Evolutionary conservation across 495 filamentous ascomycete species (phyloP), one percentile per base, ranked within the genome.

Genomic region (Aspergillus wentii): DNA sequence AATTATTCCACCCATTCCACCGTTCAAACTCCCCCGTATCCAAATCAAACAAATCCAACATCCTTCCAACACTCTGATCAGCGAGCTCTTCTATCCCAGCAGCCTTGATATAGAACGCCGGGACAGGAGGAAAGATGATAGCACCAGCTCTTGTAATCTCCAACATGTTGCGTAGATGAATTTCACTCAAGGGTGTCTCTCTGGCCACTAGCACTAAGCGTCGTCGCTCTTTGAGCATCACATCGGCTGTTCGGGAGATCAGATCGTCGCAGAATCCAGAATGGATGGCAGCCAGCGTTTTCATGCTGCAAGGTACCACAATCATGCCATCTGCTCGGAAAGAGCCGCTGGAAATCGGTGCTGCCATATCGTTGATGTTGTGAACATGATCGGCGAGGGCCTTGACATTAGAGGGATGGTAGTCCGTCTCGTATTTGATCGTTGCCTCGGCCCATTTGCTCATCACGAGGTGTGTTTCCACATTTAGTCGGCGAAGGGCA

Each of bases 131-230:
- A 21, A 66, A 71, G 13, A 73, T 62, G 8, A 70, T 40, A 0
- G 59, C 66, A 0, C 66, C 69, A 3, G 43, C 46, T 2, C 44
- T 48, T 13, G 61, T 56, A 6, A 70, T 52, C 4, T 46, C 43
- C 31, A 69, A 28, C 68, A 73, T 71, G 39, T 71, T 73, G 5
- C 56, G 52, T 21, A 71, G 40, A 44, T 73, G 68, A 38, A 71
- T 71, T 21, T 57, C 57, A 30, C 63, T 69, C 30, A 73, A 18
- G 2, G 69, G 68, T 1, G 68, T 70, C 41, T 73, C 69, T 11
- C 69, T 25, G 6, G 57, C 53, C 8, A 62, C 68, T 5, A 71
- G 47, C 0, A 73, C 64, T 10, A 73, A 40, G 13, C 39, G 43
- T 11, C 66, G 44, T 8, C 66, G 41, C 39, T 73, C 69, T 39